Evolutionary conservation across 1,139 yeast genomes (phyloP), one percentile per base, ranked within the genome.

Genomic region (Arxiozyma slooffiae): DNA sequence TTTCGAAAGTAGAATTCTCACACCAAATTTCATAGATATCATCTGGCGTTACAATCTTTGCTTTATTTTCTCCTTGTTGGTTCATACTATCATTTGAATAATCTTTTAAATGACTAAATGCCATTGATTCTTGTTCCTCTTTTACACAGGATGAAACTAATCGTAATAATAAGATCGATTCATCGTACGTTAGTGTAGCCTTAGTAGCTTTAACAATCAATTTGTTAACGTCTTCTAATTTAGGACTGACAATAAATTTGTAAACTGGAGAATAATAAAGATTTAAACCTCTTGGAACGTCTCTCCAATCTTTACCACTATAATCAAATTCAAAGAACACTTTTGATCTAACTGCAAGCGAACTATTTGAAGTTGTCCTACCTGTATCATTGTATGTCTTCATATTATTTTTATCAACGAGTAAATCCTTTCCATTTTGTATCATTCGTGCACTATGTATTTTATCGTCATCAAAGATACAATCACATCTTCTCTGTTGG

Each of bases 261-360:
- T 57, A 63, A 14, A 49, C 43, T n/a, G 57, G 56, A 8, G 57
- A 56, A 42, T 70, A 67, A 40, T 67, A 64, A n/a, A 64, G 63
- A 59, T 82, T 82, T 1, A 67, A 69, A 2, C 79, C 85, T 46
- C 87, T 67, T 0, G 85, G 84, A 6, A 80, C 71, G 64, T 82
- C 89, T 56, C 85, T 69, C 86, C 88, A 81, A 62, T 82, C 89
- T 44, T 78, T 70, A 0, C 85, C 86, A 48, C 71, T 63, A 38
- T 76, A 77, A 60, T 80, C 85, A 61, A 78, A 77, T 47, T 77
- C 80, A 36, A 76, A 56, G 7, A 56, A 53, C 4, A 58, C 55
- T 30, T 55, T 55, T 1, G 74, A 63, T 52, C 78, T 60, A 0
- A 71, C 66, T 0, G 77, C 76, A 8, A 67, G 60, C 1, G 71